These are phyloP conservation scores for Beta macrorhiza DNA, from an alignment of 179 eudicot genomes.

Conservation along the genomic window DNA sequence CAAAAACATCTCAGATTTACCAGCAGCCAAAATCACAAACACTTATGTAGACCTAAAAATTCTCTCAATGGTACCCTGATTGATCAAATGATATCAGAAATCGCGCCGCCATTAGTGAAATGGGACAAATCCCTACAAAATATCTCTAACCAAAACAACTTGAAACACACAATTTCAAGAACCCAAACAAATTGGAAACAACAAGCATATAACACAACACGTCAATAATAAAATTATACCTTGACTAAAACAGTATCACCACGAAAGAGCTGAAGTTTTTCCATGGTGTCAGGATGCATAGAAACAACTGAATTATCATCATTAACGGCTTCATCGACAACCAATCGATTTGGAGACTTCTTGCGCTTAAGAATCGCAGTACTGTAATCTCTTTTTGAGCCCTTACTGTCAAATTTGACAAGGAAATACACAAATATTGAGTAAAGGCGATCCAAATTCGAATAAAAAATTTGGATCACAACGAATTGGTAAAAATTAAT, in stretches of 20 bases:
- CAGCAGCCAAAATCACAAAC: too few species aligned
- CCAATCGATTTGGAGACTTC: conserved; percentile 8
- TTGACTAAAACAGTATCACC: conserved; percentile 10
- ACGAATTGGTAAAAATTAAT: neutral
- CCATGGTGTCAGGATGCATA: conserved; percentile 14
- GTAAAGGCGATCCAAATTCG: neutral
- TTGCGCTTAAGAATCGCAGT: conserved; percentile 10
- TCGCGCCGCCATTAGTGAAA: too few species aligned
- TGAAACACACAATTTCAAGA: too few species aligned
- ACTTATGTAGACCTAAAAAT: too few species aligned
- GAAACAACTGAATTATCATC: conserved; percentile 13
- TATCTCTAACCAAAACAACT: too few species aligned
- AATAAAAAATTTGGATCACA: neutral
- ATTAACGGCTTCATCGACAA: conserved; percentile 10
- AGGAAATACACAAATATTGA: neutral
- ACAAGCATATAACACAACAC: neutral
- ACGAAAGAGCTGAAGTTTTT: conserved; percentile 10
- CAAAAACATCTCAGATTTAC: too few species aligned
- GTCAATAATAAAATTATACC: neutral
- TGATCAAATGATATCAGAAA: neutral
- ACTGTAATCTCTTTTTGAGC: neutral
- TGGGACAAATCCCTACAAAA: too few species aligned
- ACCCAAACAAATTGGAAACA: too few species aligned
- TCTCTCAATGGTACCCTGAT: neutral
- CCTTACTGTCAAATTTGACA: neutral